phyloP scores from a whole-genome alignment of 108 stramenopile species.

The Aurantiochytrium sp. region DNA sequence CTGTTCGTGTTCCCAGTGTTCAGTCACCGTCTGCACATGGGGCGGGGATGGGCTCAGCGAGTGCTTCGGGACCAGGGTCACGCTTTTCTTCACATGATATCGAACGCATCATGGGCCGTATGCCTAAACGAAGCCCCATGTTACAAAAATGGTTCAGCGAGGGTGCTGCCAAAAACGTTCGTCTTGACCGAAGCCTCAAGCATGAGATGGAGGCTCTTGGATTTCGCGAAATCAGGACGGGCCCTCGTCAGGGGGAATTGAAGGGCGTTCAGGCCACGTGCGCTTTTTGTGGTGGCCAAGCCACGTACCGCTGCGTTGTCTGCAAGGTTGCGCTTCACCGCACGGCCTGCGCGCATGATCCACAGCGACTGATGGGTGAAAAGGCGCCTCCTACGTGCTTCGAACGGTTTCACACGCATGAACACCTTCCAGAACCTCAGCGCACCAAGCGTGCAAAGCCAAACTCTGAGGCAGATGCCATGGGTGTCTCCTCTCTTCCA shows the following conservation, averaged over 20 bases:
- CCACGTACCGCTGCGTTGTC: neutral
- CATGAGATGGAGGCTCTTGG: neutral
- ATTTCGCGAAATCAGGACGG: neutral
- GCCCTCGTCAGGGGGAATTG: neutral
- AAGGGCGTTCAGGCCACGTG: neutral
- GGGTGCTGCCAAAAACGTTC: neutral
- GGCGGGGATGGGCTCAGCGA: no score
- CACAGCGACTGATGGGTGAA: neutral
- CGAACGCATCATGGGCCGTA: neutral
- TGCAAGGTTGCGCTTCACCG: neutral
- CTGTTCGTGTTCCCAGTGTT: no score
- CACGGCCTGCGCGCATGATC: neutral
- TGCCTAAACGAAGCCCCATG: neutral
- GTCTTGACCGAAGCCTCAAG: neutral
- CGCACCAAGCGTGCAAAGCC: neutral
- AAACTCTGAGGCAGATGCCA: neutral
- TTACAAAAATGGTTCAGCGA: neutral
- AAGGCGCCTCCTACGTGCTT: neutral
- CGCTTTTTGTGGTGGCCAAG: neutral
- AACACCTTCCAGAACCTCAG: neutral
- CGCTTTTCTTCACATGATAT: neutral
- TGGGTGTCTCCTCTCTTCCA: neutral
- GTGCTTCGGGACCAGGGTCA: no score
- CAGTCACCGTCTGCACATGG: no score
- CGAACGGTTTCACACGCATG: neutral